Percentiles rank a stretch among this genome's conserved stretches.
Conservation (phyloP, 768 basidiomycete genomes). For the Dendrothele bispora region DNA sequence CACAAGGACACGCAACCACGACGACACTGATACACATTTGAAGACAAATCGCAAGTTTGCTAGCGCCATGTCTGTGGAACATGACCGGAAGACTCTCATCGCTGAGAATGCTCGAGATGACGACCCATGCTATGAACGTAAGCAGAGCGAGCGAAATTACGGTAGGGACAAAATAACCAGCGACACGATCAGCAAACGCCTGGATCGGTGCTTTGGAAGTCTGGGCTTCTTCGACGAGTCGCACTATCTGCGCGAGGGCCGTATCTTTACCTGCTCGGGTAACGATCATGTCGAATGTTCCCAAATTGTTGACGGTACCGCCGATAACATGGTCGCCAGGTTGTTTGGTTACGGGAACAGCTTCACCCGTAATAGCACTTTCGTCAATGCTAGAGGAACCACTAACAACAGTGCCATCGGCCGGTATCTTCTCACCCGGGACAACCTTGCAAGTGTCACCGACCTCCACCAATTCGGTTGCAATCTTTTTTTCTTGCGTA, state of each 20-base stretch:
- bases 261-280: conserved; percentile 96
- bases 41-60: conserved; percentile 86
- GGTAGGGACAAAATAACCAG: conserved; percentile 92
- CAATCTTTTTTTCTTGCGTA: conserved; percentile 83
- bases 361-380: conserved; percentile 95
- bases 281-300: conserved; percentile 96
- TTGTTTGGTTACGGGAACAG: conserved; percentile 83
- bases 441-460: conserved; percentile 93
- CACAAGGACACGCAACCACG: conserved; percentile 98
- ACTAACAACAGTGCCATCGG: conserved; percentile 86
- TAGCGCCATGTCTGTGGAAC: conserved; percentile 83
- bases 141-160: conserved; percentile 80
- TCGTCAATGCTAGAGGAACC: conserved; percentile 93
- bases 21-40: conserved; percentile 98
- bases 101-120: conserved; percentile 59
- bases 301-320: conserved; percentile 94
- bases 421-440: conserved; percentile 95
- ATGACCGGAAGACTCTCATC: conserved; percentile 71
- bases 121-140: conserved; percentile 85
- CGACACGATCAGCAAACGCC: conserved; percentile 91
- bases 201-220: conserved; percentile 98
- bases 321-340: conserved; percentile 88
- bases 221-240: conserved; percentile 96
- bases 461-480: conserved; percentile 93
- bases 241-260: conserved; percentile 93